phyloP scores from a whole-genome alignment of 1,139 yeast species.

The Taiozyma sp. region DNA sequence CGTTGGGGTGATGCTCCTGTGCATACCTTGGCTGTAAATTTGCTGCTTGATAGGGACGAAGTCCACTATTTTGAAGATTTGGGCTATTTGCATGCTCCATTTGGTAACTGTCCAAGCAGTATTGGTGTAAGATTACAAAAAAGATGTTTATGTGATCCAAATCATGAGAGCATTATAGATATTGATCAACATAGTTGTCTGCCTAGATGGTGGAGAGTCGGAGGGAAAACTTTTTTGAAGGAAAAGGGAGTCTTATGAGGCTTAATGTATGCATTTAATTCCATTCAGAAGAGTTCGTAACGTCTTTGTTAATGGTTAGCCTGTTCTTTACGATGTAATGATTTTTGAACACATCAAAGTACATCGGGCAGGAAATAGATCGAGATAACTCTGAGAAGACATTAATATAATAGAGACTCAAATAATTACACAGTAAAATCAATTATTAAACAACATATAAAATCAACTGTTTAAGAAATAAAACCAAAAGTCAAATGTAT shows the following conservation, averaged over 20 bases:
- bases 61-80: conserved; percentile 89
- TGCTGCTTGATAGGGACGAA: conserved; percentile 60
- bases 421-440: too few species aligned
- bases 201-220: conserved; percentile 81
- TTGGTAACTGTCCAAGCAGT: conserved; percentile 71
- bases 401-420: too few species aligned
- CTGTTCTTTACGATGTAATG: too few species aligned
- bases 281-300: too few species aligned
- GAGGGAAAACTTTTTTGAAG: conserved; percentile 37
- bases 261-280: not conserved
- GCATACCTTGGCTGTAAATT: conserved; percentile 69
- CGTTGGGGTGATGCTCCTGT: conserved; percentile 99
- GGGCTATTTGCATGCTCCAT: conserved; percentile 84
- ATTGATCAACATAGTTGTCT: conserved; percentile 64
- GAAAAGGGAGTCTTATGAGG: conserved; percentile 14
- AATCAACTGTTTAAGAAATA: too few species aligned
- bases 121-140: conserved; percentile 43
- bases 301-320: not conserved
- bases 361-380: too few species aligned
- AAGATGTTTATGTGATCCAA: conserved; percentile 64
- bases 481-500: too few species aligned
- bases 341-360: too few species aligned
- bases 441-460: too few species aligned
- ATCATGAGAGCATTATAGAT: conserved; percentile 48
- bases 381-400: too few species aligned